These are phyloP conservation scores for Collybia sordida DNA, from an alignment of 768 basidiomycete genomes.

Conservation along the genomic window DNA sequence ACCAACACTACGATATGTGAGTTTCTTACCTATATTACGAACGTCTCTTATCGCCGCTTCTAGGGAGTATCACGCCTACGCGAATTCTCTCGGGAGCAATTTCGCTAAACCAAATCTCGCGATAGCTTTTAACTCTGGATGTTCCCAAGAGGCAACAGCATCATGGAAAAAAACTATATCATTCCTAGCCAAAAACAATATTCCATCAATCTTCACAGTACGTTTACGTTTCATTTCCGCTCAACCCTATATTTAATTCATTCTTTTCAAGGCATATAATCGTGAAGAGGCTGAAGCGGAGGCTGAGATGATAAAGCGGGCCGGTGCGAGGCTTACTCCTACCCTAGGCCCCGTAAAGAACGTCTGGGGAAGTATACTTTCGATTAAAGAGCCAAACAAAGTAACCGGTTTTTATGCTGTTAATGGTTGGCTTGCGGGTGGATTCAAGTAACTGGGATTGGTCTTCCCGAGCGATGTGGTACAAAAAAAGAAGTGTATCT, in stretches of 20 bases:
- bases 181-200: slow-evolving; percentile 21
- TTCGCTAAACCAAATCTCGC: slow-evolving; percentile 31
- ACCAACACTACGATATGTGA: slow-evolving; percentile 23
- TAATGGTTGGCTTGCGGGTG: slow-evolving; percentile 36
- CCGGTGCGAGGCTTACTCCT: slow-evolving; percentile 22
- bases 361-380: slow-evolving; percentile 29
- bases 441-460: slow-evolving; percentile 17
- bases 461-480: too few relatives aligned
- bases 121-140: slow-evolving; percentile 35
- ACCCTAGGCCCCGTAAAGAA: slow-evolving; percentile 27
- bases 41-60: not conserved
- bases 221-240: slow-evolving; percentile 1
- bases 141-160: slow-evolving; percentile 16
- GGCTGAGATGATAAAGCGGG: slow-evolving; percentile 16
- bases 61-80: slow-evolving; percentile 31
- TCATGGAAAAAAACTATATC: slow-evolving; percentile 26
- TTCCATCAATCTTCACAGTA: slow-evolving; percentile 34
- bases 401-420: slow-evolving; percentile 32
- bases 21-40: not conserved
- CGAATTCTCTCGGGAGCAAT: slow-evolving; percentile 8
- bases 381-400: slow-evolving; percentile 25
- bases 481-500: too few relatives aligned
- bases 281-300: slow-evolving; percentile 28
- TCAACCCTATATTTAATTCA: not conserved
- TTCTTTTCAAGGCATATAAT: slow-evolving; percentile 28